phyloP scores from a whole-genome alignment of 352 stramenopile species.

The Pythium folliculosum region DNA sequence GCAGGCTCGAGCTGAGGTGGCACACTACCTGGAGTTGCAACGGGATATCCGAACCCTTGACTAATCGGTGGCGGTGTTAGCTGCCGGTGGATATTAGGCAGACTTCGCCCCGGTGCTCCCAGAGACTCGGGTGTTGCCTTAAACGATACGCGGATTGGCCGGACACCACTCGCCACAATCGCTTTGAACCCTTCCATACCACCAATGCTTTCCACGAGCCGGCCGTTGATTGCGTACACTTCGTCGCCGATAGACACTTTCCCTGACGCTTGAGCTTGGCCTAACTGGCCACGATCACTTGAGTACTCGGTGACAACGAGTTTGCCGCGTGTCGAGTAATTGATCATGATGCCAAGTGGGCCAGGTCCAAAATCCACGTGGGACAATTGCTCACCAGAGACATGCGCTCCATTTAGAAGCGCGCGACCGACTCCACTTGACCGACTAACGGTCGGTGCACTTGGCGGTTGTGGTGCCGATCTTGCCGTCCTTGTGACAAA shows the following conservation, averaged over 20 bases:
- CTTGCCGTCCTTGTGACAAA: slow-evolving; percentile 16
- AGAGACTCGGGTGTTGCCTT: slow-evolving; percentile 33
- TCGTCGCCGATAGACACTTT: slow-evolving; percentile 76
- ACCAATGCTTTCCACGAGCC: slow-evolving; percentile 52
- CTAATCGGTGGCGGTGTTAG: neutral
- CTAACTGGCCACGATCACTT: slow-evolving; percentile 61
- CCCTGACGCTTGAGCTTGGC: slow-evolving; percentile 70
- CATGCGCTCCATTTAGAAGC: neutral
- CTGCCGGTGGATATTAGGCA: neutral
- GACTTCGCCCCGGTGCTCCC: slow-evolving; percentile 12
- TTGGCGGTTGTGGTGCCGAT: neutral
- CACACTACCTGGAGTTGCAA: neutral
- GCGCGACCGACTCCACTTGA: neutral
- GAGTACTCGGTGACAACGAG: slow-evolving; percentile 86
- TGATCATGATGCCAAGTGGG: slow-evolving; percentile 82
- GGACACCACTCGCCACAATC: slow-evolving; percentile 55
- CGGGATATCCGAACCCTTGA: slow-evolving; percentile 4
- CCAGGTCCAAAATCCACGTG: slow-evolving; percentile 72
- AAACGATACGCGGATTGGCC: slow-evolving; percentile 75
- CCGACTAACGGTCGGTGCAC: neutral
- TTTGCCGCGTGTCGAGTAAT: slow-evolving; percentile 69
- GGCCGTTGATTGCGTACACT: slow-evolving; percentile 78
- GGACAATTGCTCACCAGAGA: slow-evolving; percentile 38
- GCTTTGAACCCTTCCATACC: slow-evolving; percentile 85
- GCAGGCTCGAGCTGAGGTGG: slow-evolving; percentile 4